These are phyloP conservation scores for Geopyxis carbonaria DNA, from an alignment of 495 filamentous ascomycete species.

Conservation along the genomic window DNA sequence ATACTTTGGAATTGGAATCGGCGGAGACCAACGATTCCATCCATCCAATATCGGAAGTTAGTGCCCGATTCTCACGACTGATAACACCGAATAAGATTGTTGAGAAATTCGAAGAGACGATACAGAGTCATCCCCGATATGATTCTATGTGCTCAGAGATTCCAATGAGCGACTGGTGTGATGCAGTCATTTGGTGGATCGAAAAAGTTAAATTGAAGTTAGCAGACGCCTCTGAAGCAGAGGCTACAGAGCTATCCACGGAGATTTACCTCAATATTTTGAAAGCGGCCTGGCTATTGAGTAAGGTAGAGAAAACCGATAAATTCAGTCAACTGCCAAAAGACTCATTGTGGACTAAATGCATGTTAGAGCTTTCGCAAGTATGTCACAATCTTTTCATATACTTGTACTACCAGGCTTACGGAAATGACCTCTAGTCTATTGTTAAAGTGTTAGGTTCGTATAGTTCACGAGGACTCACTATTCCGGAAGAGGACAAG, in stretches of 20 bases:
- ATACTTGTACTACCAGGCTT: not conserved
- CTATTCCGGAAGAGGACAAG: constrained; percentile 3
- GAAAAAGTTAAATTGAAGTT: not conserved
- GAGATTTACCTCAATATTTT: constrained; percentile 2
- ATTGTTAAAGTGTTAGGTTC: not conserved
- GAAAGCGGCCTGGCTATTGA: constrained; percentile 5
- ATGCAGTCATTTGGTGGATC: constrained; percentile 5
- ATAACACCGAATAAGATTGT: no score
- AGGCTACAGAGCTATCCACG: not conserved
- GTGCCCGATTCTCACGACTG: no score
- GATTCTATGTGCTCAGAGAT: not conserved
- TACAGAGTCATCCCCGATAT: not conserved
- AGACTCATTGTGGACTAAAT: not conserved
- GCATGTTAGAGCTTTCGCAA: not conserved
- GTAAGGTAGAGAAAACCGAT: not conserved
- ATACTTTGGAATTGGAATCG: no score
- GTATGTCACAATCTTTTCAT: no score
- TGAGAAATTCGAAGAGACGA: constrained; percentile 1
- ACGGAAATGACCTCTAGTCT: not conserved
- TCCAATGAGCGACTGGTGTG: not conserved
- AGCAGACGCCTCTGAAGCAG: not conserved
- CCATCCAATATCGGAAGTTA: no score
- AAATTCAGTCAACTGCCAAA: not conserved
- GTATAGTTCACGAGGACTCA: not conserved
- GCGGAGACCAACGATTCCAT: no score